These are phyloP conservation scores for Leucosporidium scottii DNA, from an alignment of 768 basidiomycete genomes.

Conservation along the genomic window DNA sequence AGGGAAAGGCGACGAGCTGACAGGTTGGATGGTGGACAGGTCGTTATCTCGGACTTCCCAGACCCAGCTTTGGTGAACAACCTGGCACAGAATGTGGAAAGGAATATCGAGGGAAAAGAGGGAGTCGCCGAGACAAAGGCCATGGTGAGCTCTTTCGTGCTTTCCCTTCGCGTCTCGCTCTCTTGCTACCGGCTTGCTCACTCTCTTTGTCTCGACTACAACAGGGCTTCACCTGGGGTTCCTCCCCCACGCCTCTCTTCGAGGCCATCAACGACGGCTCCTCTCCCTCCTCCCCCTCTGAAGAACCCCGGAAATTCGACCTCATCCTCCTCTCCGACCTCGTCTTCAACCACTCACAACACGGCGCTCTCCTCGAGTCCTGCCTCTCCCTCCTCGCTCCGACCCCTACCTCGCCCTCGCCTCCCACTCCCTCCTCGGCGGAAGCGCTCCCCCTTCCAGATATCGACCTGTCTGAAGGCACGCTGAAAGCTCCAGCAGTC, in stretches of 20 bases:
- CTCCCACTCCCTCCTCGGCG: neutral
- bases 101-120: conserved; percentile 48
- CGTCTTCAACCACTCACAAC: conserved; percentile 54
- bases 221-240: conserved; percentile 81
- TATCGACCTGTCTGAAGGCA: conserved; percentile 5
- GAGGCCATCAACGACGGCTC: conserved; percentile 1
- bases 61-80: conserved; percentile 69
- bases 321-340: conserved; percentile 85
- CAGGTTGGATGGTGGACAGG: conserved; percentile 46
- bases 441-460: neutral
- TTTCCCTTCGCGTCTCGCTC: conserved; percentile 28
- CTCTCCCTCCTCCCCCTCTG: conserved; percentile 28
- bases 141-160: conserved; percentile 19
- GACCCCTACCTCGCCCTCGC: neutral
- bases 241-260: conserved; percentile 49
- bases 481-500: conserved; percentile 7
- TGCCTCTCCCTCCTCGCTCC: conserved; percentile 45
- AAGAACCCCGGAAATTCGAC: conserved; percentile 51
- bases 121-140: conserved; percentile 12
- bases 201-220: too few relatives aligned
- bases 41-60: conserved; percentile 87
- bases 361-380: conserved; percentile 69
- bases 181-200: too few relatives aligned
- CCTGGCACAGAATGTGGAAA: conserved; percentile 58
- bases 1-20: neutral